These are phyloP conservation scores for Daldinia sp. DNA, from an alignment of 2,329 filamentous ascomycete species.

Conservation along the genomic window DNA sequence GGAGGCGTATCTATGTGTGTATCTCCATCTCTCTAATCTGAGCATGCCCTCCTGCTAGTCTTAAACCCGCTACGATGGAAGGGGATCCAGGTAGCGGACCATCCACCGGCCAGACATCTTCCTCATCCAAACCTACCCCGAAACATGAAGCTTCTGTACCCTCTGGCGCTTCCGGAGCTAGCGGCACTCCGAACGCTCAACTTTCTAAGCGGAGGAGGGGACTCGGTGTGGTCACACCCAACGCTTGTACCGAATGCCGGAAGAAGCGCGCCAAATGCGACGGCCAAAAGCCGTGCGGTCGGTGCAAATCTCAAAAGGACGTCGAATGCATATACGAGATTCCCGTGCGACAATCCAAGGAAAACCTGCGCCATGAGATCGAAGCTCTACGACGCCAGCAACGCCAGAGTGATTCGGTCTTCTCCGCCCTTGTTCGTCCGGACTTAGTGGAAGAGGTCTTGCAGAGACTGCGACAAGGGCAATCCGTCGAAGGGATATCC, in stretches of 20 bases:
- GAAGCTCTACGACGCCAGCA: constrained; percentile 64
- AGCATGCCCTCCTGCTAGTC: constrained; percentile 35
- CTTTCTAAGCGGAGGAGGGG: constrained; percentile 63
- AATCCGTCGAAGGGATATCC: constrained; percentile 63
- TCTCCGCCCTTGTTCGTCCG: constrained; percentile 61
- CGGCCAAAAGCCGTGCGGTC: constrained; percentile 62
- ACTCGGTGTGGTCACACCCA: constrained; percentile 64
- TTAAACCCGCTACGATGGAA: constrained; percentile 43
- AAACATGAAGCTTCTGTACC: constrained; percentile 41
- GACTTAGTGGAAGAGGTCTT: constrained; percentile 64
- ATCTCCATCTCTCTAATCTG: constrained; percentile 3
- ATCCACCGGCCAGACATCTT: constrained; percentile 39
- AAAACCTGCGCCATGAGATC: constrained; percentile 67
- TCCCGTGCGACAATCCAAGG: constrained; percentile 70
- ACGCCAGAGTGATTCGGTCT: constrained; percentile 62
- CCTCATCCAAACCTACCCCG: constrained; percentile 37
- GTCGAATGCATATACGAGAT: constrained; percentile 68
- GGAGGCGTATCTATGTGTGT: constrained; percentile 16
- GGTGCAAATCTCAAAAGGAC: constrained; percentile 64
- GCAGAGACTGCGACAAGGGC: constrained; percentile 60
- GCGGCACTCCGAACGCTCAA: constrained; percentile 41
- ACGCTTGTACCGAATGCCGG: constrained; percentile 68
- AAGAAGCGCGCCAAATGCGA: constrained; percentile 73
- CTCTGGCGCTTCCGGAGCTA: constrained; percentile 26
- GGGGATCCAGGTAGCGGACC: constrained; percentile 42